These are phyloP conservation scores for Luffa aegyptiaca DNA, from an alignment of 306 rosid genomes.

Conservation along the genomic window DNA sequence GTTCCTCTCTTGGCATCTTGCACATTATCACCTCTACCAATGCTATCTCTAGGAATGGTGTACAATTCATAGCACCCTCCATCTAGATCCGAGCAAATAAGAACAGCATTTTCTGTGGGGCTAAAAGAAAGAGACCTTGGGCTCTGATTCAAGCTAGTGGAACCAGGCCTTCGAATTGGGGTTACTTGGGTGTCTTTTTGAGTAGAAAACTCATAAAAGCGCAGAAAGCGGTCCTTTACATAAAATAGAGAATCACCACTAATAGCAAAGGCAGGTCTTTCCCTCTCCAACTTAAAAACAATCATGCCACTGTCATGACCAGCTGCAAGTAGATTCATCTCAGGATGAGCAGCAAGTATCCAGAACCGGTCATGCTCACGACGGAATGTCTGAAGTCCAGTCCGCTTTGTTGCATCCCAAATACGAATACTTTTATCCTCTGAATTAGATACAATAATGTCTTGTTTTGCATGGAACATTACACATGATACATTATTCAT, in stretches of 20 bases:
- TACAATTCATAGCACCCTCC: slow-evolving; percentile 87
- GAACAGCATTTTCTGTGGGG: slow-evolving; percentile 73
- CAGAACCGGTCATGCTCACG: slow-evolving; percentile 92
- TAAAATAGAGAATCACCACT: slow-evolving; percentile 79
- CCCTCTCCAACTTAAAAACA: slow-evolving; percentile 87
- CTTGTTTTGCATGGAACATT: slow-evolving; percentile 90
- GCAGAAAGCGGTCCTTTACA: slow-evolving; percentile 70
- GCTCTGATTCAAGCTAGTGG: slow-evolving; percentile 61
- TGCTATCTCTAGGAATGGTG: slow-evolving; percentile 58
- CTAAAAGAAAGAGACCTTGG: slow-evolving; percentile 81
- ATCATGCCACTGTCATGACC: slow-evolving; percentile 97
- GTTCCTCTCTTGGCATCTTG: slow-evolving; percentile 79
- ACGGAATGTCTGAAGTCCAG: slow-evolving; percentile 91
- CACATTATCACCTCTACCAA: slow-evolving; percentile 51
- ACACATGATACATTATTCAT: slow-evolving; percentile 93
- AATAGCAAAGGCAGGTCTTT: slow-evolving; percentile 74
- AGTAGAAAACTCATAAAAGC: slow-evolving; percentile 64
- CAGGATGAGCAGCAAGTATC: slow-evolving; percentile 93
- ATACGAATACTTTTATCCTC: slow-evolving; percentile 92
- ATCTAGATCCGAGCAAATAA: slow-evolving; percentile 74
- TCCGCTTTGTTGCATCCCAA: slow-evolving; percentile 87
- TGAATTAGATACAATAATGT: slow-evolving; percentile 84
- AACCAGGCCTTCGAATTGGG: slow-evolving; percentile 76
- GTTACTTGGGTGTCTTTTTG: slow-evolving; percentile 70
- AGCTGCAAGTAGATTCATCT: slow-evolving; percentile 92